A percentile compares a stretch with the other conserved stretches of the same genome.
phyloP scores from a whole-genome alignment of 2,329 filamentous ascomycete species.

The Exophiala mesophila region DNA sequence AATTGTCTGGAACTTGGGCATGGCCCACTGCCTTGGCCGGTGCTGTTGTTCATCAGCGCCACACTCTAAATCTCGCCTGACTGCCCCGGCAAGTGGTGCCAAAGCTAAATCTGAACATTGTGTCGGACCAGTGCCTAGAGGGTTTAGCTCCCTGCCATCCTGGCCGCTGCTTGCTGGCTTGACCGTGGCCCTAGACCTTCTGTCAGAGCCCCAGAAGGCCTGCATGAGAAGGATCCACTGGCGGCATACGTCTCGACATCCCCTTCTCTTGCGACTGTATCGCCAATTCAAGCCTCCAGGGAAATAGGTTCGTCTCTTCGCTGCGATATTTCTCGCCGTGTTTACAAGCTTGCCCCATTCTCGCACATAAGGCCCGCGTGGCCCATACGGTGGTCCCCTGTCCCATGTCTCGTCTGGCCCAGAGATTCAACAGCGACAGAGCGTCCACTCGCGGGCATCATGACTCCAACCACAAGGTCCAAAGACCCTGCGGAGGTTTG shows the following conservation, averaged over 20 bases:
- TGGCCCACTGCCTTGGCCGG: constrained; percentile 8
- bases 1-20: no score
- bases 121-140: constrained; percentile 19
- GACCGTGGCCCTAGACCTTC: not conserved
- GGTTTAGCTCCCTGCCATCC: not conserved
- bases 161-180: not conserved
- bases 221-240: not conserved
- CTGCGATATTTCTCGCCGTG: constrained; percentile 7
- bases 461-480: constrained; percentile 3
- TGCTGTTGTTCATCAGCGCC: constrained; percentile 12
- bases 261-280: not conserved
- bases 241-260: not conserved
- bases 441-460: constrained; percentile 14
- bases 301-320: no score
- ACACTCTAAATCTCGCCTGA: constrained; percentile 26
- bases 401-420: constrained; percentile 10
- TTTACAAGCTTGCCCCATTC: constrained; percentile 8
- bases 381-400: constrained; percentile 10
- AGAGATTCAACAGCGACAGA: constrained; percentile 10
- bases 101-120: constrained; percentile 15
- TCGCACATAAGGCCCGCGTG: constrained; percentile 4
- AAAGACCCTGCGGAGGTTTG: not conserved
- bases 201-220: not conserved
- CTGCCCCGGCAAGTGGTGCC: constrained; percentile 19
- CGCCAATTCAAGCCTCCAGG: no score